A percentile compares a stretch with the other conserved stretches of the same genome.
phyloP scores from a whole-genome alignment of 371 early-diverging fungal species.

The Mortierella sp. region DNA sequence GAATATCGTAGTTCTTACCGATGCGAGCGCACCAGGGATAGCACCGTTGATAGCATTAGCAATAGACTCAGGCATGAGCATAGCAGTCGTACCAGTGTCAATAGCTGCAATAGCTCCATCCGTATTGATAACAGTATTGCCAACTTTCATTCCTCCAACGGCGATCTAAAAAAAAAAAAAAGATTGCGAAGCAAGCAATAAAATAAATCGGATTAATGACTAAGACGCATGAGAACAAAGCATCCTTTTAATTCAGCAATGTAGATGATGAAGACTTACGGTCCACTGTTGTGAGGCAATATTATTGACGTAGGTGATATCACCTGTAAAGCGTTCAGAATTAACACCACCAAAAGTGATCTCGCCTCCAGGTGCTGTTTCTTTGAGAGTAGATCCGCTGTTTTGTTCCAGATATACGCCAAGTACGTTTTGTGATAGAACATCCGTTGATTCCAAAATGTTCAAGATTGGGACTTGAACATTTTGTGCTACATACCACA shows the following conservation, averaged over 20 bases:
- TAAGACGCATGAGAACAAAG: too few species aligned
- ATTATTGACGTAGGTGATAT: slow-evolving; percentile 58
- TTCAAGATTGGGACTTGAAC: slow-evolving; percentile 37
- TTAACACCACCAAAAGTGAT: slow-evolving; percentile 74
- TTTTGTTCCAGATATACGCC: slow-evolving; percentile 25
- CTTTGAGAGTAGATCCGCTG: neutral
- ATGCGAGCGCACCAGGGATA: slow-evolving; percentile 29
- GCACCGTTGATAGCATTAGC: slow-evolving; percentile 37
- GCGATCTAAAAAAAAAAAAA: slow-evolving; percentile 21
- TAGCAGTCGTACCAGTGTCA: slow-evolving; percentile 53
- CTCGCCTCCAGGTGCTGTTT: slow-evolving; percentile 62
- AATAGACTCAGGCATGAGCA: slow-evolving; percentile 31
- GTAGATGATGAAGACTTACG: slow-evolving; percentile 16
- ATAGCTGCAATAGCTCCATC: slow-evolving; percentile 15
- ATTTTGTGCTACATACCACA: slow-evolving; percentile 31
- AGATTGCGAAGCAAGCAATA: neutral
- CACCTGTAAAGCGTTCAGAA: slow-evolving; percentile 63
- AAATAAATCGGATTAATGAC: too few species aligned
- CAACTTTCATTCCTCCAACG: slow-evolving; percentile 19
- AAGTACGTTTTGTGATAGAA: slow-evolving; percentile 21
- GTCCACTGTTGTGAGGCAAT: slow-evolving; percentile 31
- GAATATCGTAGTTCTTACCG: slow-evolving; percentile 2
- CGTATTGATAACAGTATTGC: slow-evolving; percentile 7
- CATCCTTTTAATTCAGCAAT: too few species aligned
- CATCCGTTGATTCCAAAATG: slow-evolving; percentile 19